Conservation (phyloP, 495 filamentous ascomycete genomes). For the Annulohypoxylon nitens region DNA sequence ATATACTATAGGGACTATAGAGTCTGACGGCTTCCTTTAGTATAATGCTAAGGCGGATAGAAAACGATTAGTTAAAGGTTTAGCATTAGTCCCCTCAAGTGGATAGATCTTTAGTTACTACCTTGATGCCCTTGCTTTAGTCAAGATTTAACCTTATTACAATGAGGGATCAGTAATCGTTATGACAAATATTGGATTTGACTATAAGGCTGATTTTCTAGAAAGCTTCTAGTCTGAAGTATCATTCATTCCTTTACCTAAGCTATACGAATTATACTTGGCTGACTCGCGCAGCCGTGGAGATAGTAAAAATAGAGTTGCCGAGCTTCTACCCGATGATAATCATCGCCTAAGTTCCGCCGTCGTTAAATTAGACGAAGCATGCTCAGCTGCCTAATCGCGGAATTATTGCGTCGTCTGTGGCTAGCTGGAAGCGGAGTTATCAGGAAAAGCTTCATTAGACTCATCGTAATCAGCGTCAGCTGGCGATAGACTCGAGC, state of each 20-base stretch:
- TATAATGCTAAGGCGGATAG: conserved; percentile 23
- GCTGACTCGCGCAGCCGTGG: conserved; percentile 27
- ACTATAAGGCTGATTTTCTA: conserved; percentile 21
- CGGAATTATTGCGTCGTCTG: neutral
- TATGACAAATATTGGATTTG: neutral
- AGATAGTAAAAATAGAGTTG: conserved; percentile 8
- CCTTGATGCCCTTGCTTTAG: conserved; percentile 10
- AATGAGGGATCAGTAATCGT: neutral
- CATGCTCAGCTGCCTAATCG: neutral
- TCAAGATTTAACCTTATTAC: conserved; percentile 8
- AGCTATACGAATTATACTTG: neutral
- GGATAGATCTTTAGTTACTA: neutral
- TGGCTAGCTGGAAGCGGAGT: neutral
- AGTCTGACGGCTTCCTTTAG: neutral
- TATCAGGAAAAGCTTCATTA: neutral
- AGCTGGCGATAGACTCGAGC: neutral
- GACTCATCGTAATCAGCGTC: neutral
- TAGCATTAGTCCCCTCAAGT: neutral
- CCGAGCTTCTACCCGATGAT: neutral
- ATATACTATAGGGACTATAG: neutral
- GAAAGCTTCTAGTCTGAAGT: neutral
- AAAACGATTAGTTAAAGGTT: conserved; percentile 11
- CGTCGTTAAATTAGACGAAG: neutral
- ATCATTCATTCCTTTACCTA: neutral
- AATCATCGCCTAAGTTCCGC: neutral